Evolutionary conservation across 257 asterid genomes (phyloP).

Genomic region (Coffea eugenioides): DNA sequence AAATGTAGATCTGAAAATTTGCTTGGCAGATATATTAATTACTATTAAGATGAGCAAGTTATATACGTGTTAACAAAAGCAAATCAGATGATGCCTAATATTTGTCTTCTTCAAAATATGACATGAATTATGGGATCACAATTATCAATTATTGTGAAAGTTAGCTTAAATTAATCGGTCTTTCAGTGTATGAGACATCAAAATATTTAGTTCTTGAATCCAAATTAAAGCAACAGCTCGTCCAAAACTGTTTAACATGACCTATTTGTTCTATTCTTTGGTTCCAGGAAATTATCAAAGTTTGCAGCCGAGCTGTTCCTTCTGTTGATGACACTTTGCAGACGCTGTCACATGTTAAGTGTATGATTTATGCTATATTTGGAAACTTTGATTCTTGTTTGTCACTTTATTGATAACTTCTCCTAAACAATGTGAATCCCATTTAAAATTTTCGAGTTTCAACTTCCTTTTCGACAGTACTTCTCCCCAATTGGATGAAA

Average conservation of each 20-base stretch:
- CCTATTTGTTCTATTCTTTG: neutral
- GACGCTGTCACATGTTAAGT: too few species aligned
- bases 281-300: neutral
- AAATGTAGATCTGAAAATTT: neutral
- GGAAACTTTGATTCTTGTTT: too few species aligned
- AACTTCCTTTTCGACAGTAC: too few species aligned
- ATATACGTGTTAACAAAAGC: neutral
- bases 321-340: neutral
- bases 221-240: neutral
- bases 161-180: too few species aligned
- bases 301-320: neutral
- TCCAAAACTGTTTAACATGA: too few species aligned
- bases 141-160: too few species aligned
- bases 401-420: too few species aligned
- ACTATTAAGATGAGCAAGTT: neutral
- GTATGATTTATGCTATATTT: too few species aligned
- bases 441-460: too few species aligned
- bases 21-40: neutral
- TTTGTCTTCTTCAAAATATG: neutral
- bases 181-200: too few species aligned
- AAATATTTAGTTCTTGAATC: too few species aligned
- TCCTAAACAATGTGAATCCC: too few species aligned
- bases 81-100: neutral
- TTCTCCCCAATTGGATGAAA: neutral
- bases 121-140: neutral